phyloP scores from a whole-genome alignment of 805 yeast genomes.

The Clavispora carvajalis region DNA sequence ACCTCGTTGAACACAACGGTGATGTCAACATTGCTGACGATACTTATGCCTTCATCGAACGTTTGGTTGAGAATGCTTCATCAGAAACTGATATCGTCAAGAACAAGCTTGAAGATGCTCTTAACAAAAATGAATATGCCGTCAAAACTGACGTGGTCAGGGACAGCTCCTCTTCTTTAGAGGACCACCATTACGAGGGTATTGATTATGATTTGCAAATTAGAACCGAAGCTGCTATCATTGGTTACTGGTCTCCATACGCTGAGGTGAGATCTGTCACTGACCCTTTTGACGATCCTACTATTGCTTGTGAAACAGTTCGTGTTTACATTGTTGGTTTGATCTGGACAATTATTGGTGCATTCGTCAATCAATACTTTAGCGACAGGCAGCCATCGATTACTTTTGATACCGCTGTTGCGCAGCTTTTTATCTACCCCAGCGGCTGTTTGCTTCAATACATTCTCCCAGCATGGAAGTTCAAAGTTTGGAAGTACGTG shows the following conservation, averaged over 20 bases:
- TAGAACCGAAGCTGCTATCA: conserved; percentile 32
- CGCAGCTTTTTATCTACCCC: conserved; percentile 16
- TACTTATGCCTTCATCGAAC: conserved; percentile 29
- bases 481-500: conserved; percentile 28
- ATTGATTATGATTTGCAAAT: conserved; percentile 29
- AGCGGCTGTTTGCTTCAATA: conserved; percentile 33
- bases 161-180: neutral
- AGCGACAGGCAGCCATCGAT: conserved; percentile 14
- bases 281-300: conserved; percentile 35
- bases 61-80: conserved; percentile 8
- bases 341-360: conserved; percentile 26
- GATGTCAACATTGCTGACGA: conserved; percentile 44
- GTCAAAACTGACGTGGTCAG: neutral
- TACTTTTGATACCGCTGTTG: conserved; percentile 10
- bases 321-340: conserved; percentile 23
- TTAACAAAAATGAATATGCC: neutral
- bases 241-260: conserved; percentile 37
- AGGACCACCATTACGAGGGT: neutral
- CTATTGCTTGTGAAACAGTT: conserved; percentile 31
- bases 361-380: conserved; percentile 15
- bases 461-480: conserved; percentile 38
- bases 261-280: conserved; percentile 38
- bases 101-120: neutral
- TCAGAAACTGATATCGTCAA: neutral
- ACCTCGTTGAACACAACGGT: conserved; percentile 36